Evolutionary conservation across 495 filamentous ascomycete species (phyloP).

Genomic region (Podospora conica): DNA sequence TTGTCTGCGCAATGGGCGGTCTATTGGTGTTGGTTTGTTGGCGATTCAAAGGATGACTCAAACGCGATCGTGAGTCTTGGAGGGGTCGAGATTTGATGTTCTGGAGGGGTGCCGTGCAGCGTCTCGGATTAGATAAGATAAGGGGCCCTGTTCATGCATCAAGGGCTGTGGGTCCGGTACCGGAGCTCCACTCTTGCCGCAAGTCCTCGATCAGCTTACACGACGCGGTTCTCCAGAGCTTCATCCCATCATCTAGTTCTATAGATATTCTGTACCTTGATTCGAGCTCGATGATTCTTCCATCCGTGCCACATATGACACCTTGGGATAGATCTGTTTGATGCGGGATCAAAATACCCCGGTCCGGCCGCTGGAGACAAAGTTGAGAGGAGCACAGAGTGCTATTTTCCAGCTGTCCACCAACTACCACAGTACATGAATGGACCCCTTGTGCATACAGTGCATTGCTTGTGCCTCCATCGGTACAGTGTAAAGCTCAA

Average conservation of each 20-base stretch:
- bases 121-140: slow-evolving; percentile 2
- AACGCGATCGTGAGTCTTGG: slow-evolving; percentile 2
- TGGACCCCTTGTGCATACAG: background rate
- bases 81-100: slow-evolving; percentile 5
- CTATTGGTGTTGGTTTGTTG: background rate
- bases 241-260: too few species aligned
- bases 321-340: too few species aligned
- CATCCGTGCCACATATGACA: too few species aligned
- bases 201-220: too few species aligned
- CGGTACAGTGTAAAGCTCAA: background rate
- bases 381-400: background rate
- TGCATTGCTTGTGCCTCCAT: background rate
- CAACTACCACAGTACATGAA: too few species aligned
- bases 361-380: too few species aligned
- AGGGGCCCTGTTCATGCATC: background rate
- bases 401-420: too few species aligned
- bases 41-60: background rate
- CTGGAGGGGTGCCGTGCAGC: slow-evolving; percentile 4
- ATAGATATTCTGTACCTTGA: too few species aligned
- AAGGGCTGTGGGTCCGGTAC: background rate
- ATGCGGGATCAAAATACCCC: too few species aligned
- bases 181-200: background rate
- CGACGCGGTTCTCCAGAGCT: too few species aligned
- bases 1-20: background rate
- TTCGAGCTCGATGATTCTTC: too few species aligned